Percentiles rank a stretch among this genome's conserved stretches.
Evolutionary conservation across 2,329 filamentous ascomycete genomes (phyloP).

Genomic region (Paecilomyces niveus): DNA sequence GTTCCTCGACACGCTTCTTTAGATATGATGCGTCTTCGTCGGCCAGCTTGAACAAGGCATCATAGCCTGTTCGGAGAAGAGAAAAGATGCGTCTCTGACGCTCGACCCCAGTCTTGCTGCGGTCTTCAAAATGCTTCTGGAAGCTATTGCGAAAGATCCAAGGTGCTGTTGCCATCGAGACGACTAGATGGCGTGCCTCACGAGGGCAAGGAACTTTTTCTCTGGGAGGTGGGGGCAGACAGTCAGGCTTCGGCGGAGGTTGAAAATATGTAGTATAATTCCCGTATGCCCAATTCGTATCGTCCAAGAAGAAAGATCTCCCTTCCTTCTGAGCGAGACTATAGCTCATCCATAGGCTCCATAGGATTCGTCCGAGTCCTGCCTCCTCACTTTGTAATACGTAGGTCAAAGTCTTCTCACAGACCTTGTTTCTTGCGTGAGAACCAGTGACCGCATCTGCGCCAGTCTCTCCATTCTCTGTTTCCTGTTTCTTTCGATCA

Average conservation of each 20-base stretch:
- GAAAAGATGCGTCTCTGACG: conserved; percentile 57
- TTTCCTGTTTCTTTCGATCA: neutral
- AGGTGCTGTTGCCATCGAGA: conserved; percentile 60
- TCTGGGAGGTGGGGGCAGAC: conserved; percentile 63
- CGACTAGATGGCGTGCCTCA: conserved; percentile 65
- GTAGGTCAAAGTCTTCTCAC: conserved; percentile 67
- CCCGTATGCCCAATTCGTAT: conserved; percentile 77
- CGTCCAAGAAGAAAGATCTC: conserved; percentile 75
- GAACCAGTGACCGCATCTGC: neutral
- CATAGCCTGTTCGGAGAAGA: conserved; percentile 63
- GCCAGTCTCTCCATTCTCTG: too few relatives aligned
- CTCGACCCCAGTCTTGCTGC: conserved; percentile 43
- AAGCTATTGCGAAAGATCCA: conserved; percentile 59
- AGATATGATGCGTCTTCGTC: conserved; percentile 61
- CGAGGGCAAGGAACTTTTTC: conserved; percentile 76
- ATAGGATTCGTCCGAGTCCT: conserved; percentile 67
- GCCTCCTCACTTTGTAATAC: conserved; percentile 68
- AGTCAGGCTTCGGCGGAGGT: conserved; percentile 57
- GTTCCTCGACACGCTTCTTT: conserved; percentile 48
- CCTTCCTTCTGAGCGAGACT: conserved; percentile 68
- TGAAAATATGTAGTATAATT: conserved; percentile 66
- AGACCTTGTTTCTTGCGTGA: conserved; percentile 36
- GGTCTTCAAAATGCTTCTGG: conserved; percentile 46
- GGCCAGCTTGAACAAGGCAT: conserved; percentile 65
- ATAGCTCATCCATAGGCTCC: conserved; percentile 79